Conservation (phyloP, 306 rosid genomes). For the Sicyos baderoa region DNA sequence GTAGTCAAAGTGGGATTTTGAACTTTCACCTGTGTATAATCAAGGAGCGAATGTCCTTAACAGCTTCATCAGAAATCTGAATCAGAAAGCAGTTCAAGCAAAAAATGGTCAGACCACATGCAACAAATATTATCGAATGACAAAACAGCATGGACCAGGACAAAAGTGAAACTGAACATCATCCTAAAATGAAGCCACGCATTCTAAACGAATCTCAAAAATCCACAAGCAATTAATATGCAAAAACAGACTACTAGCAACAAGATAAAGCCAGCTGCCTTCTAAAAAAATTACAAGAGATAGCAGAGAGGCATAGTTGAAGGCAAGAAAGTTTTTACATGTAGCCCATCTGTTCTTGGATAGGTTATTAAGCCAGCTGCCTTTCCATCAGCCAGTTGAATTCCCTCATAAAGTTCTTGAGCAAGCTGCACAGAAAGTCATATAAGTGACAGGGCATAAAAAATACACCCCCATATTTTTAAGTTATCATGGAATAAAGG, state of each 20-base stretch:
- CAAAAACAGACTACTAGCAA: background rate
- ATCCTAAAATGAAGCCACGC: background rate
- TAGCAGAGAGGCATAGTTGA: conserved; percentile 20
- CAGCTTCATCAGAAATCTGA: conserved; percentile 91
- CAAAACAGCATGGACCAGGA: background rate
- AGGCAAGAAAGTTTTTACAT: conserved; percentile 61
- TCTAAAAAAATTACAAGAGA: conserved; percentile 1
- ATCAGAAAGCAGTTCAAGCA: conserved; percentile 22
- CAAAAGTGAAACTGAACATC: background rate
- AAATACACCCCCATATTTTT: background rate
- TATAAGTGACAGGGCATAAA: conserved; percentile 15
- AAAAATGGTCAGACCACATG: background rate
- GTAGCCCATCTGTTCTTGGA: conserved; percentile 83
- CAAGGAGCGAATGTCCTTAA: conserved; percentile 54
- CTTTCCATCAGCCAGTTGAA: conserved; percentile 64
- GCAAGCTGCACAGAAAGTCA: conserved; percentile 65
- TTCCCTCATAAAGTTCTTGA: conserved; percentile 89
- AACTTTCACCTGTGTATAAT: conserved; percentile 58
- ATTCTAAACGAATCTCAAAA: background rate
- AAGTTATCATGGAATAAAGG: background rate
- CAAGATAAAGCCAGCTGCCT: background rate
- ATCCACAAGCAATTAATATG: background rate
- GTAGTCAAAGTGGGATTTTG: conserved; percentile 16
- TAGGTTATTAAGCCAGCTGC: conserved; percentile 84
- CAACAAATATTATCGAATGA: background rate